Evolutionary conservation across 139 green algal genomes (phyloP), one percentile per base, ranked within the genome.

Genomic region (Yamagishiella unicocca): DNA sequence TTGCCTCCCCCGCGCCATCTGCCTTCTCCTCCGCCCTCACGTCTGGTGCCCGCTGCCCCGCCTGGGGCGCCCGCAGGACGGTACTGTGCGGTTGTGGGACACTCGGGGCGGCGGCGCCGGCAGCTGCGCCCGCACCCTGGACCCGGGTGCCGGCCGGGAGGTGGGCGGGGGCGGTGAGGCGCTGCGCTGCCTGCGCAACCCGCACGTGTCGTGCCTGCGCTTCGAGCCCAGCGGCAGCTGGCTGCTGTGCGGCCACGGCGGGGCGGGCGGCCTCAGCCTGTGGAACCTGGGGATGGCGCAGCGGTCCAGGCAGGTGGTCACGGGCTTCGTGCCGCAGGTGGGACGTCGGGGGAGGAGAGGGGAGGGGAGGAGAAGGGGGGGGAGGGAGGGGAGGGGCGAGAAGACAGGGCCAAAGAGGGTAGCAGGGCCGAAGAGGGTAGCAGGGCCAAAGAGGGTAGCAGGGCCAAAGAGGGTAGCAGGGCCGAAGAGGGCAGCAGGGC

Each of bases 1-100:
- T n/a, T n/a, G n/a, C n/a, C n/a, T n/a, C n/a, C n/a, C n/a, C n/a
- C n/a, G n/a, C n/a, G n/a, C n/a, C n/a, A n/a, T n/a, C n/a, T n/a
- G n/a, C n/a, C n/a, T n/a, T n/a, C n/a, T n/a, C n/a, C n/a, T n/a
- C n/a, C n/a, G n/a, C n/a, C n/a, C n/a, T n/a, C n/a, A n/a, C n/a
- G n/a, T n/a, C n/a, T n/a, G n/a, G n/a, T n/a, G n/a, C n/a, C n/a
- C n/a, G n/a, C n/a, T 58, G 50, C 50, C 50, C 50, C 50, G 50
- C 12, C 50, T 10, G 37, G 37, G 22, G 19, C 6, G 68, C 21
- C 43, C 17, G 27, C 81, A 87, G 81, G 81, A 87, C 45, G 81
- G 81, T 2, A 87, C 81, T 1, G 66, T 87, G 24, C 81, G 81
- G 45, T 45, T 87, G n/a, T 87, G 81, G 81, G 81, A 87, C 45